A percentile compares a stretch with the other conserved stretches of the same genome.
These are phyloP conservation scores for Entrophospora sp. DNA, from an alignment of 192 early-diverging fungal genomes.

Conservation along the genomic window DNA sequence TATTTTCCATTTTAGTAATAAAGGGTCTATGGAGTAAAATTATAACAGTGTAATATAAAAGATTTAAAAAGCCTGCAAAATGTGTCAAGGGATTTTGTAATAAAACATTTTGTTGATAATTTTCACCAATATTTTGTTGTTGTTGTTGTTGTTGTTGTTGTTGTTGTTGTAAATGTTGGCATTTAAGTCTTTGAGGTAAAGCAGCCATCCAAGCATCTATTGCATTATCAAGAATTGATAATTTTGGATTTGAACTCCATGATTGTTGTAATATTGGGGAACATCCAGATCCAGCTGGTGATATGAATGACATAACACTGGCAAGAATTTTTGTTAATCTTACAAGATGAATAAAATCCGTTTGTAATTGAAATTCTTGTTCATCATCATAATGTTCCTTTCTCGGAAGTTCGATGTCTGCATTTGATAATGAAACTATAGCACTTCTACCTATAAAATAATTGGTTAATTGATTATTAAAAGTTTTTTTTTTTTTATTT, in stretches of 20 bases:
- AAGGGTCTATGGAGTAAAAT: slow-evolving; percentile 45
- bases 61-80: slow-evolving; percentile 46
- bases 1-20: slow-evolving; percentile 12
- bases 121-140: too few relatives aligned
- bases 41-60: slow-evolving; percentile 41
- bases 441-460: not conserved
- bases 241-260: slow-evolving; percentile 30
- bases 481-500: too few relatives aligned
- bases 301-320: not conserved
- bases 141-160: too few relatives aligned
- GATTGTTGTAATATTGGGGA: slow-evolving; percentile 21
- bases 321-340: not conserved
- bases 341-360: slow-evolving; percentile 8
- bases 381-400: not conserved
- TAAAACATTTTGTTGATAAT: not conserved
- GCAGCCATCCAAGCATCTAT: slow-evolving; percentile 31
- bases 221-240: slow-evolving; percentile 27
- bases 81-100: slow-evolving; percentile 17
- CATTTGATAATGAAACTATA: slow-evolving; percentile 23
- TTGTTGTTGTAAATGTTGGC: slow-evolving; percentile 20
- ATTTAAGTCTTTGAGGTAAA: slow-evolving; percentile 27
- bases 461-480: too few relatives aligned
- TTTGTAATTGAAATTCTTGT: not conserved
- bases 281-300: slow-evolving; percentile 24
- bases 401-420: slow-evolving; percentile 3